These are phyloP conservation scores for Collybia sp. DNA, from an alignment of 768 basidiomycete genomes.

Conservation along the genomic window DNA sequence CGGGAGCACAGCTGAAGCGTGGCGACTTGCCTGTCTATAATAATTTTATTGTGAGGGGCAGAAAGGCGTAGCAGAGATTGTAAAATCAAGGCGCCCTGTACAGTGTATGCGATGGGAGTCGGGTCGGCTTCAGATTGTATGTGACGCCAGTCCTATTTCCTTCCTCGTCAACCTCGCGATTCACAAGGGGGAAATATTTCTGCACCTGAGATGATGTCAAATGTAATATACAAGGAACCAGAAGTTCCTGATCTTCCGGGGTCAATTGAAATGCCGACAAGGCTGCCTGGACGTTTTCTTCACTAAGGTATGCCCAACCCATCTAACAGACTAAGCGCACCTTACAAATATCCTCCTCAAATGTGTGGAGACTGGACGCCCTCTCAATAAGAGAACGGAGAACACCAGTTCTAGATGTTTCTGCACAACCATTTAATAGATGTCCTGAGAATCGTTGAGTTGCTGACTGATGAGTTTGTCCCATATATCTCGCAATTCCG, in stretches of 20 bases:
- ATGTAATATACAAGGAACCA: constrained; percentile 67
- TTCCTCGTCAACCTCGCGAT: constrained; percentile 53
- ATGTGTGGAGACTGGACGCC: constrained; percentile 39
- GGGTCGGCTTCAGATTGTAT: no score
- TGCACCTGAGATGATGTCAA: constrained; percentile 47
- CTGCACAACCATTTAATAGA: constrained; percentile 23
- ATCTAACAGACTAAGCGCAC: constrained; percentile 31
- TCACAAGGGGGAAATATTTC: neutral
- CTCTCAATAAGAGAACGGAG: constrained; percentile 74
- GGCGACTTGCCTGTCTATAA: constrained; percentile 60
- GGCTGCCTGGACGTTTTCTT: constrained; percentile 42
- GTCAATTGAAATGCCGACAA: constrained; percentile 51
- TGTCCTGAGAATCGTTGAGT: neutral
- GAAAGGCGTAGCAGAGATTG: constrained; percentile 76
- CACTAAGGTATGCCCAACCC: constrained; percentile 5
- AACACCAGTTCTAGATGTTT: constrained; percentile 71
- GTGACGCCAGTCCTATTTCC: constrained; percentile 7
- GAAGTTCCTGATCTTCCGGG: constrained; percentile 39
- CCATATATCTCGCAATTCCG: constrained; percentile 59
- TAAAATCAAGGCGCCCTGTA: constrained; percentile 82
- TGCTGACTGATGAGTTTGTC: constrained; percentile 67
- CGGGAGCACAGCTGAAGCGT: constrained; percentile 3
- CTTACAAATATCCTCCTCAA: constrained; percentile 47
- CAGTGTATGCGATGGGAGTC: no score
- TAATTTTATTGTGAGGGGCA: constrained; percentile 59